phyloP scores from a whole-genome alignment of 768 basidiomycete species.

The Boletus tomentosulus region DNA sequence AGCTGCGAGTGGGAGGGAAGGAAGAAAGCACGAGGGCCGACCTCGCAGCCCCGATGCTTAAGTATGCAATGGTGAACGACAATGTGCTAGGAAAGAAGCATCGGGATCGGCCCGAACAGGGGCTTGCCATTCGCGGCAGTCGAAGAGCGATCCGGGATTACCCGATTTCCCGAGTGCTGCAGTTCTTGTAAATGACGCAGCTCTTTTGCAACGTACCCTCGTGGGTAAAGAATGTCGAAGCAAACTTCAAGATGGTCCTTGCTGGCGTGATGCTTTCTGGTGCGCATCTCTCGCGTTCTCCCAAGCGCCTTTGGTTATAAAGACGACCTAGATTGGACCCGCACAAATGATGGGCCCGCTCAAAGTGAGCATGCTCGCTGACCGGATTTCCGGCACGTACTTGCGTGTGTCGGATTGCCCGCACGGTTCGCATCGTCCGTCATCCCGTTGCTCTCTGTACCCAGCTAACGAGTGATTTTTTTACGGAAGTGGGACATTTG shows the following conservation, averaged over 20 bases:
- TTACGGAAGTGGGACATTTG: conserved; percentile 14
- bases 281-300: background rate
- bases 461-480: background rate
- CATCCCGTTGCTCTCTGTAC: background rate
- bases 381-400: conserved; percentile 17
- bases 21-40: too few relatives aligned
- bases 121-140: too few relatives aligned
- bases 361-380: conserved; percentile 21
- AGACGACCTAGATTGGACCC: conserved; percentile 9
- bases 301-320: background rate
- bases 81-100: too few relatives aligned
- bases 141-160: too few relatives aligned
- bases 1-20: too few relatives aligned
- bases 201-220: conserved; percentile 17
- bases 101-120: too few relatives aligned
- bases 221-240: conserved; percentile 12
- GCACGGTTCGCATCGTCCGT: conserved; percentile 8
- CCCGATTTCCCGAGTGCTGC: background rate
- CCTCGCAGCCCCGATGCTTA: too few relatives aligned
- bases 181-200: conserved; percentile 16
- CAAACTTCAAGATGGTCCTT: conserved; percentile 15
- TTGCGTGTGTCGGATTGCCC: conserved; percentile 19
- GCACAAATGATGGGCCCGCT: conserved; percentile 21
- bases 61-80: too few relatives aligned
- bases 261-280: conserved; percentile 16